These are phyloP conservation scores for Elongisporangium senticosum DNA, from an alignment of 352 stramenopile species.

Conservation along the genomic window DNA sequence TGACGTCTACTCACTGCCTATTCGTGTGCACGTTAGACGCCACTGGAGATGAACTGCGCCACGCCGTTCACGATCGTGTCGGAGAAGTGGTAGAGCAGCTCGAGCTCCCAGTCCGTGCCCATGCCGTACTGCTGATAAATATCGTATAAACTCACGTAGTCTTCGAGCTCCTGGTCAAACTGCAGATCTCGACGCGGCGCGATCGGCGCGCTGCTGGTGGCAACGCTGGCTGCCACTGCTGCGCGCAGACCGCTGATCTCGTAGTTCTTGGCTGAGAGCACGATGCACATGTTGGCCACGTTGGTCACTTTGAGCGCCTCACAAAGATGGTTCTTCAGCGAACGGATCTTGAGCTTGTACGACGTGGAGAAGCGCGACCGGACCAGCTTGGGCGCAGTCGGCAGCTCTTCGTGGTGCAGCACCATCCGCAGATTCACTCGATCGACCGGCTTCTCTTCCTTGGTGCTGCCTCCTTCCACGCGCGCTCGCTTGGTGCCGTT, in stretches of 20 bases:
- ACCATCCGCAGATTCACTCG: conserved; percentile 60
- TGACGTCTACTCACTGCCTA: background rate
- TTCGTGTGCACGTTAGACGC: background rate
- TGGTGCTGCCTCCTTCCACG: conserved; percentile 8
- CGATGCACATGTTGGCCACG: conserved; percentile 47
- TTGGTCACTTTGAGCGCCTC: conserved; percentile 40
- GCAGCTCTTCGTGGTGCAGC: conserved; percentile 46
- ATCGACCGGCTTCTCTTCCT: conserved; percentile 23
- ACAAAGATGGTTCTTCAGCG: conserved; percentile 67
- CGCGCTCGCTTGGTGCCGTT: background rate
- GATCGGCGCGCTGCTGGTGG: conserved; percentile 15
- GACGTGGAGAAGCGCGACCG: conserved; percentile 58
- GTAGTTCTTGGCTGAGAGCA: conserved; percentile 51
- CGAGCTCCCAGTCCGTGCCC: conserved; percentile 60
- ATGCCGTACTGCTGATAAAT: conserved; percentile 83
- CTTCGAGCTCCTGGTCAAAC: conserved; percentile 69
- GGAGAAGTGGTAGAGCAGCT: conserved; percentile 76
- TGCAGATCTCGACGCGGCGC: conserved; percentile 45
- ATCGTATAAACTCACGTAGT: conserved; percentile 65
- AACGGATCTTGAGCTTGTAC: conserved; percentile 58
- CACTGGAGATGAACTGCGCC: conserved; percentile 43
- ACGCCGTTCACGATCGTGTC: conserved; percentile 66
- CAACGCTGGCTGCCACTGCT: conserved; percentile 10
- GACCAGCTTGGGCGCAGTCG: conserved; percentile 25
- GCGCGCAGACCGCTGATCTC: conserved; percentile 35